Conservation (phyloP, 2,329 filamentous ascomycete genomes). For the Ophiocordyceps australis region DNA sequence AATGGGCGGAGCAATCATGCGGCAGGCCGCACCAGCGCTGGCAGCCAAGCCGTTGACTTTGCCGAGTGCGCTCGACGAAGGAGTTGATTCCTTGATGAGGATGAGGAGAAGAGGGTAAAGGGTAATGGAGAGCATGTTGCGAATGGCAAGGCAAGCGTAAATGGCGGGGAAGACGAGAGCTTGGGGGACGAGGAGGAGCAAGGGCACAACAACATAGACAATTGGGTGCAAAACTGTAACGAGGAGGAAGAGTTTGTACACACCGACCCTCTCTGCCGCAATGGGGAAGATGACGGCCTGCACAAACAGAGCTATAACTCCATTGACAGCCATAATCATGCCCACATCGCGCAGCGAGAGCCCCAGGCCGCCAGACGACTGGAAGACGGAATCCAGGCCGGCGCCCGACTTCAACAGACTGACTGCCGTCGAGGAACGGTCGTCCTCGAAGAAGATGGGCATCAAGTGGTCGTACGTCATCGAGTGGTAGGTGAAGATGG, state of each 20-base stretch:
- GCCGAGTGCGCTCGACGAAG: constrained; percentile 34
- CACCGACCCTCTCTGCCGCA: constrained; percentile 36
- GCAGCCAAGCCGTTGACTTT: constrained; percentile 49
- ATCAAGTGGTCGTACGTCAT: constrained; percentile 91
- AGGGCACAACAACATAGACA: constrained; percentile 40
- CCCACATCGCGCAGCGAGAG: constrained; percentile 44
- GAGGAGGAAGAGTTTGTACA: constrained; percentile 39
- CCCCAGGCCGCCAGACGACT: constrained; percentile 43
- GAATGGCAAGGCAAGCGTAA: constrained; percentile 35
- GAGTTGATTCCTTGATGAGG: constrained; percentile 48
- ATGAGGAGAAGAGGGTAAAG: constrained; percentile 50
- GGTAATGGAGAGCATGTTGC: constrained; percentile 43
- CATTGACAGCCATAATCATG: constrained; percentile 39
- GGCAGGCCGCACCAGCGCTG: constrained; percentile 45
- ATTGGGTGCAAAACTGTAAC: constrained; percentile 43
- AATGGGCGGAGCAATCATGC: constrained; percentile 48
- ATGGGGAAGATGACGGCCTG: constrained; percentile 44
- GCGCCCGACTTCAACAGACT: constrained; percentile 13
- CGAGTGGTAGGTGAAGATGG: constrained; percentile 84
- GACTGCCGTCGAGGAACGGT: constrained; percentile 24
- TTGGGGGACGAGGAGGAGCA: constrained; percentile 35
- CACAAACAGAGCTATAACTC: constrained; percentile 37
- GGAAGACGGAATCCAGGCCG: constrained; percentile 23
- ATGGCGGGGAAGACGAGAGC: constrained; percentile 34
- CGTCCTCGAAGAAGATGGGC: constrained; percentile 84